These are phyloP conservation scores for Lathyrus oleraceus DNA, from an alignment of 306 rosid genomes.

Conservation along the genomic window DNA sequence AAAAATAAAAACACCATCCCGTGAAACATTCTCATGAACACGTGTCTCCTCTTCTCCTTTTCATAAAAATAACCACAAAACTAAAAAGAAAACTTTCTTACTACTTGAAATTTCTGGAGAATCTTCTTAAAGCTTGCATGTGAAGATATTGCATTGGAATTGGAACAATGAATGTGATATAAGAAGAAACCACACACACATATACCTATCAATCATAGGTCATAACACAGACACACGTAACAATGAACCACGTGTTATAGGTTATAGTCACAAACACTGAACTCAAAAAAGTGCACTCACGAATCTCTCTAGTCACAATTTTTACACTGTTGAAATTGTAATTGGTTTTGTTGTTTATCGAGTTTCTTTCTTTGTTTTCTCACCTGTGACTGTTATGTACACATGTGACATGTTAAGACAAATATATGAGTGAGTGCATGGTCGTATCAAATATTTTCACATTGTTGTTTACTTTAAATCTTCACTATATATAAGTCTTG, in stretches of 20 bases:
- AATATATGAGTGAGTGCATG: conserved; percentile 31
- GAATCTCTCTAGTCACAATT: conserved; percentile 26
- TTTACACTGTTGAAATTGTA: background rate
- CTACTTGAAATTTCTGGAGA: conserved; percentile 35
- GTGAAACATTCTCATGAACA: conserved; percentile 53
- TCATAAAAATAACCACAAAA: background rate
- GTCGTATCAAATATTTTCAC: conserved; percentile 16
- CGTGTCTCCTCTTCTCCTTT: conserved; percentile 39
- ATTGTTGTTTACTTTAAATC: background rate
- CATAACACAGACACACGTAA: background rate
- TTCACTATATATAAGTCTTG: conserved; percentile 26
- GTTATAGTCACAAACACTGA: conserved; percentile 31
- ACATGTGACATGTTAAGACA: conserved; percentile 61
- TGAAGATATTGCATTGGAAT: conserved; percentile 48
- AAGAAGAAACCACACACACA: background rate
- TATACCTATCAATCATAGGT: background rate
- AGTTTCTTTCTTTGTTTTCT: conserved; percentile 11
- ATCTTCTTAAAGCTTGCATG: conserved; percentile 50
- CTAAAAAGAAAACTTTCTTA: background rate
- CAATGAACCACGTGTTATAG: conserved; percentile 42
- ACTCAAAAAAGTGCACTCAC: conserved; percentile 32
- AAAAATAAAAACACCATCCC: conserved; percentile 44
- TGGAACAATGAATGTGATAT: conserved; percentile 33
- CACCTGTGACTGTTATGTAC: conserved; percentile 39
- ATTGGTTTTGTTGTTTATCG: conserved; percentile 1